Percentiles rank a stretch among this genome's conserved stretches.
Evolutionary conservation across 2,329 filamentous ascomycete genomes (phyloP).

Genomic region (Sarocladium kiliense): DNA sequence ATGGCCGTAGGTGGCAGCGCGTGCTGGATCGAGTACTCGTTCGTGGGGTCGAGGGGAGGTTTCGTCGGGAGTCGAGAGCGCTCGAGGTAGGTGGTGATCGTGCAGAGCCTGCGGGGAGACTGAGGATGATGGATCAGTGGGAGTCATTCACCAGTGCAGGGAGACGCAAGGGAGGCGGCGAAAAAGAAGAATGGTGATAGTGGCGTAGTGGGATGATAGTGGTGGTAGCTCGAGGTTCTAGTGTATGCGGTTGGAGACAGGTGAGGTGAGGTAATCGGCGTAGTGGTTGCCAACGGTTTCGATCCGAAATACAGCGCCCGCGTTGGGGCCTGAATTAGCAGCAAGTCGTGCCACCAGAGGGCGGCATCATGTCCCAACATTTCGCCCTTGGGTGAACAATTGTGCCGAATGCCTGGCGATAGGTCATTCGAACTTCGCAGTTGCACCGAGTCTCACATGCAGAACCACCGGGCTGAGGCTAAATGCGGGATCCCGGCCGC

Average conservation of each 20-base stretch:
- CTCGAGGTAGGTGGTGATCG: slow-evolving; percentile 46
- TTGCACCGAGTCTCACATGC: background rate
- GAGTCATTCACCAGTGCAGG: background rate
- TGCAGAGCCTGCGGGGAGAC: slow-evolving; percentile 56
- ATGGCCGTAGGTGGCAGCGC: slow-evolving; percentile 62
- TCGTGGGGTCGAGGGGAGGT: slow-evolving; percentile 41
- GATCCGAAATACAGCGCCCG: background rate
- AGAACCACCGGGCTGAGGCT: background rate
- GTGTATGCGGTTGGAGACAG: too few relatives aligned
- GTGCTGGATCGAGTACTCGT: slow-evolving; percentile 50
- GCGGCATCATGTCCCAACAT: too few relatives aligned
- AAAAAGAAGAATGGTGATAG: background rate
- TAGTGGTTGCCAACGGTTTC: background rate
- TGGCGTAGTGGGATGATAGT: slow-evolving; percentile 6
- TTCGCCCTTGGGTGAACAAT: too few relatives aligned
- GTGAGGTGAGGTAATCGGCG: background rate
- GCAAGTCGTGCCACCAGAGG: background rate
- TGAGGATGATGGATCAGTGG: slow-evolving; percentile 21
- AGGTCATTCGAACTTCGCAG: background rate
- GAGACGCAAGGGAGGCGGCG: slow-evolving; percentile 3
- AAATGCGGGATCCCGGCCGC: background rate
- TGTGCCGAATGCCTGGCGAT: background rate
- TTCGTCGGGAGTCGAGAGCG: slow-evolving; percentile 41
- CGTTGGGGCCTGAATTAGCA: background rate
- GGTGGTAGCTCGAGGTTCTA: background rate